These are phyloP conservation scores for Cytidiella melzeri DNA, from an alignment of 768 basidiomycete genomes.

Conservation along the genomic window DNA sequence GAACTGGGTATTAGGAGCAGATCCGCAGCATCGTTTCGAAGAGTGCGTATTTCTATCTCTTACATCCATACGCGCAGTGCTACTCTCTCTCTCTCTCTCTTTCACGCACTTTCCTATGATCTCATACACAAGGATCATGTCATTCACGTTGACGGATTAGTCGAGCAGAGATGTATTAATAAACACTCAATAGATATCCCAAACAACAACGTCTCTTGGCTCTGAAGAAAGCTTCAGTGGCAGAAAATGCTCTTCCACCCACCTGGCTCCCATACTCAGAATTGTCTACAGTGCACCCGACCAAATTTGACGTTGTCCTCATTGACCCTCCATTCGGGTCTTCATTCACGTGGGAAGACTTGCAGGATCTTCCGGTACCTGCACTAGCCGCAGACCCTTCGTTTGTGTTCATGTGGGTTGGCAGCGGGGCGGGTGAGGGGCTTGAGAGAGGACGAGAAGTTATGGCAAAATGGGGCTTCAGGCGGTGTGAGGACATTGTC, in stretches of 20 bases:
- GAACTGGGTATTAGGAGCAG: slow-evolving; percentile 87
- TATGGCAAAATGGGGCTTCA: slow-evolving; percentile 90
- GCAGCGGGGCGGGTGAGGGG: slow-evolving; percentile 83
- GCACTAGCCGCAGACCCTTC: slow-evolving; percentile 84
- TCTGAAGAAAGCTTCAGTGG: slow-evolving; percentile 77
- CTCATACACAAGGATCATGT: no score
- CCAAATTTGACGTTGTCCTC: slow-evolving; percentile 87
- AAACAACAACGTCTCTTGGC: slow-evolving; percentile 82
- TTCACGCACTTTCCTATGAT: no score
- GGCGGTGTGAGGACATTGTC: slow-evolving; percentile 95
- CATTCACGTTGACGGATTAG: no score
- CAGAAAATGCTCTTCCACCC: slow-evolving; percentile 63
- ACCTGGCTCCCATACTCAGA: slow-evolving; percentile 61
- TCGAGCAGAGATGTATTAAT: no score
- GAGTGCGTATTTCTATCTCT: slow-evolving; percentile 83
- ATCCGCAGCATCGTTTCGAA: slow-evolving; percentile 83
- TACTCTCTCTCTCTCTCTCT: no score
- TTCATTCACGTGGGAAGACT: slow-evolving; percentile 78
- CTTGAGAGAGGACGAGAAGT: slow-evolving; percentile 89
- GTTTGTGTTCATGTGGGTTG: slow-evolving; percentile 96
- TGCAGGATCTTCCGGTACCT: slow-evolving; percentile 78
- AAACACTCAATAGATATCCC: slow-evolving; percentile 73
- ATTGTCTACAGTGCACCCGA: slow-evolving; percentile 48
- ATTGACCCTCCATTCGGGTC: slow-evolving; percentile 88
- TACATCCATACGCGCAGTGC: slow-evolving; percentile 1